A percentile compares a stretch with the other conserved stretches of the same genome.
Conservation (phyloP, 768 basidiomycete species). For the Tephrocybe rancida region DNA sequence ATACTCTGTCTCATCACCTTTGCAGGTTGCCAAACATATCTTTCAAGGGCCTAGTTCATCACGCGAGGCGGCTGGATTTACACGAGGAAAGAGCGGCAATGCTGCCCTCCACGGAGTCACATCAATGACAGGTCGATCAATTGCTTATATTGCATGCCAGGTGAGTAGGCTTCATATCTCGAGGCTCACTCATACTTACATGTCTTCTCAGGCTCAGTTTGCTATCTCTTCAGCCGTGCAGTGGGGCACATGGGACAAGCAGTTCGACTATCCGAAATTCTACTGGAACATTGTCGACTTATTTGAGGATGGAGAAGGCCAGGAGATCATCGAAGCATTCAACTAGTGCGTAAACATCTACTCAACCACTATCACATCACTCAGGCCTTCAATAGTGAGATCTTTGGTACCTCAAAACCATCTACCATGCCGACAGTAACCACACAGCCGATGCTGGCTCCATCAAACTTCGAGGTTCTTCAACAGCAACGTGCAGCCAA, state of each 20-base stretch:
- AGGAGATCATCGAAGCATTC: constrained; percentile 9
- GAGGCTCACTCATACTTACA: neutral
- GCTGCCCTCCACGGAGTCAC: constrained; percentile 14
- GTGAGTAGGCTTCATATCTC: neutral
- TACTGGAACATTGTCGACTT: constrained; percentile 13
- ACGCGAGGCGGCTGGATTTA: constrained; percentile 2
- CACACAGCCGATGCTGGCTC: no score
- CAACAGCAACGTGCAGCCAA: no score
- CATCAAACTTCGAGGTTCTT: no score
- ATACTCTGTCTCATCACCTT: neutral
- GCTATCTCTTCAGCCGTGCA: constrained; percentile 3
- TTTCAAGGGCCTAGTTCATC: neutral
- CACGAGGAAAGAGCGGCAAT: constrained; percentile 15
- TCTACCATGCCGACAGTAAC: no score
- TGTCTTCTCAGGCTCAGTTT: constrained; percentile 6
- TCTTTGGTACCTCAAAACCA: no score
- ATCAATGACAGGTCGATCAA: constrained; percentile 10
- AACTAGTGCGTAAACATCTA: constrained; percentile 18
- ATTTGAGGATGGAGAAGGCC: constrained; percentile 4
- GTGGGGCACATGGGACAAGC: constrained; percentile 6
- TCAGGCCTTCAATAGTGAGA: no score
- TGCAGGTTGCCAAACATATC: constrained; percentile 17
- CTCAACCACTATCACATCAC: no score
- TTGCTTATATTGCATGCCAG: constrained; percentile 23
- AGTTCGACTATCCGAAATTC: constrained; percentile 16